A percentile compares a stretch with the other conserved stretches of the same genome.
Conservation (phyloP, 108 stramenopile genomes). For the Skeletonema potamos region DNA sequence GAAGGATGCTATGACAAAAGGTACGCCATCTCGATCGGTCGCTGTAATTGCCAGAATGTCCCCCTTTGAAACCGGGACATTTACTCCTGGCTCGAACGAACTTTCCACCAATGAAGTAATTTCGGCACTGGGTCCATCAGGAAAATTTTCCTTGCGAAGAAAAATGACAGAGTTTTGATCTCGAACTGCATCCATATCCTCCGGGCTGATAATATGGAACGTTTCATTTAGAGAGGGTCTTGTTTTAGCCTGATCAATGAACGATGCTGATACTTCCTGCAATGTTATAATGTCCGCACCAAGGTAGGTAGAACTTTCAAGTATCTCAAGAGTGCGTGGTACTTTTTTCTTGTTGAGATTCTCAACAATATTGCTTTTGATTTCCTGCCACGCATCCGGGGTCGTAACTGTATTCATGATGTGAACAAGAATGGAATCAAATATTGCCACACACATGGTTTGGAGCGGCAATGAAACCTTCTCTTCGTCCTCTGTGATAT, state of each 20-base stretch:
- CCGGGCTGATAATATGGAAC: constrained; percentile 63
- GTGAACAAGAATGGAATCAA: constrained; percentile 85
- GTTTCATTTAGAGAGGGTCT: constrained; percentile 38
- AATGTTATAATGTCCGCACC: constrained; percentile 80
- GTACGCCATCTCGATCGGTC: constrained; percentile 33
- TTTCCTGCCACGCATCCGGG: constrained; percentile 63
- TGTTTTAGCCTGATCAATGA: constrained; percentile 59
- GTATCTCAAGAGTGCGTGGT: constrained; percentile 69
- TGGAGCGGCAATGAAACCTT: constrained; percentile 72
- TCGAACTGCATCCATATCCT: constrained; percentile 57
- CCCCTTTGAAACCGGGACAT: constrained; percentile 81
- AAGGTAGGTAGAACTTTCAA: constrained; percentile 55
- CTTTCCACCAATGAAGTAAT: constrained; percentile 57
- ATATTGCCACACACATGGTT: constrained; percentile 80
- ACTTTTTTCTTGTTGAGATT: constrained; percentile 79
- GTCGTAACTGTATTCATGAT: constrained; percentile 71
- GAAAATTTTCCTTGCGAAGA: constrained; percentile 63
- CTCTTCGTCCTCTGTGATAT: constrained; percentile 72
- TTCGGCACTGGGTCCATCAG: constrained; percentile 52
- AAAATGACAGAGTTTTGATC: constrained; percentile 90
- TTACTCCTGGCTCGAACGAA: constrained; percentile 50
- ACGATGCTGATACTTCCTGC: constrained; percentile 78
- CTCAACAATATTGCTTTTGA: constrained; percentile 74
- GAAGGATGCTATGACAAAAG: constrained; percentile 76
- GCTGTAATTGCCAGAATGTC: constrained; percentile 74